phyloP scores from a whole-genome alignment of 768 basidiomycete genomes.

The Tephrocybe sp. region DNA sequence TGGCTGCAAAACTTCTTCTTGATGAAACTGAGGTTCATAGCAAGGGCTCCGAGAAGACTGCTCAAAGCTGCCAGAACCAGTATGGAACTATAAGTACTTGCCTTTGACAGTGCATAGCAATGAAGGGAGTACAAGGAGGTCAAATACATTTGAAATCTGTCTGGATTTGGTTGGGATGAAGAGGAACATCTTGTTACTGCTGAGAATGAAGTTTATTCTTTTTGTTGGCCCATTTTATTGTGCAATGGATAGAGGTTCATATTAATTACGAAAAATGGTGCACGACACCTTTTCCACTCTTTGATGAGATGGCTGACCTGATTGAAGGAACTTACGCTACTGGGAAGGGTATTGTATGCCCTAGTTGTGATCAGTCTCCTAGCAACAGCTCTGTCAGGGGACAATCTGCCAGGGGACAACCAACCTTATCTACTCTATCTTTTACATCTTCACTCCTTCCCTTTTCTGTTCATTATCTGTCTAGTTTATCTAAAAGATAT shows the following conservation, averaged over 20 bases:
- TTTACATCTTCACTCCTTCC: too few species aligned
- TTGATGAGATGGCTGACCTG: conserved; percentile 16
- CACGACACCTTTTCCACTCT: conserved; percentile 20
- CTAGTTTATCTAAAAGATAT: too few species aligned
- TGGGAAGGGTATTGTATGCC: conserved; percentile 10
- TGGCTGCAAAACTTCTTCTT: not conserved
- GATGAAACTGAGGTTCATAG: not conserved
- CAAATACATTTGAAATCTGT: conserved; percentile 15
- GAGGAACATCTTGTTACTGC: conserved; percentile 21
- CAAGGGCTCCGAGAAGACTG: conserved; percentile 2
- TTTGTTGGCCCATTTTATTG: not conserved
- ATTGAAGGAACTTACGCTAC: conserved; percentile 15
- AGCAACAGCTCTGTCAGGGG: too few species aligned
- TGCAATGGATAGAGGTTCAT: conserved; percentile 9
- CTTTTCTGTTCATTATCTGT: too few species aligned
- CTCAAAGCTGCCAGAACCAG: not conserved
- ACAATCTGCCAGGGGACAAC: too few species aligned
- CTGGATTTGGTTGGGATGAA: conserved; percentile 29
- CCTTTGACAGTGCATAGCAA: conserved; percentile 12
- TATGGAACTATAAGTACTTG: not conserved
- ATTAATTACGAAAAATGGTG: conserved; percentile 19
- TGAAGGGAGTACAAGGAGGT: conserved; percentile 21
- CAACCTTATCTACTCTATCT: too few species aligned
- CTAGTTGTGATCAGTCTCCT: too few species aligned
- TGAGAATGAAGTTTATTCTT: conserved; percentile 21